Percentiles rank a stretch among this genome's conserved stretches.
Conservation (phyloP, 345 rosid species). For the Melastoma malabathricum region DNA sequence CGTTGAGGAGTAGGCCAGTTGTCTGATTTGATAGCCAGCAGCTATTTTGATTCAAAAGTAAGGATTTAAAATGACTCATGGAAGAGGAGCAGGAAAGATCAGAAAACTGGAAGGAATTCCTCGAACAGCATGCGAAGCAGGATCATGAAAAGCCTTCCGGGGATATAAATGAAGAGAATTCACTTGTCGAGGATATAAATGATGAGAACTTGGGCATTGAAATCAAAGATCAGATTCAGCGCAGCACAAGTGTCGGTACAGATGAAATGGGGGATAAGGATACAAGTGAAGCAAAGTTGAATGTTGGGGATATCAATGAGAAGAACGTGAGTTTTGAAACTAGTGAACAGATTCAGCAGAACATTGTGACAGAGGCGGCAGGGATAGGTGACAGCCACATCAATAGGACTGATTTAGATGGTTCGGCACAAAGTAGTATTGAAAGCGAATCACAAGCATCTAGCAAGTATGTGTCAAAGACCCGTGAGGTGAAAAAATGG, state of each 20-base stretch:
- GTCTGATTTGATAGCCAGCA: too few relatives aligned
- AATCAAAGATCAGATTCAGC: too few relatives aligned
- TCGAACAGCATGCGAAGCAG: slow-evolving; percentile 31
- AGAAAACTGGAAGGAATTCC: slow-evolving; percentile 56
- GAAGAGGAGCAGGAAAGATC: slow-evolving; percentile 88
- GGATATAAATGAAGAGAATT: slow-evolving; percentile 13
- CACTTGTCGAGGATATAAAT: slow-evolving; percentile 10
- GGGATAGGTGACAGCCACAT: slow-evolving; percentile 16
- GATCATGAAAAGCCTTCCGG: slow-evolving; percentile 14
- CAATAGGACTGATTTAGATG: slow-evolving; percentile 17
- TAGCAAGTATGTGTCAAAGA: slow-evolving; percentile 21
- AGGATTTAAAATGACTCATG: slow-evolving; percentile 18
- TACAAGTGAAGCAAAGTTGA: slow-evolving; percentile 1
- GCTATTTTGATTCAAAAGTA: neutral
- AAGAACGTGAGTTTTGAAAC: slow-evolving; percentile 15
- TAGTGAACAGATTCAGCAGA: neutral
- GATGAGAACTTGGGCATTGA: too few relatives aligned
- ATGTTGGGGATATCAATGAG: slow-evolving; percentile 4
- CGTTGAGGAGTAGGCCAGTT: too few relatives aligned
- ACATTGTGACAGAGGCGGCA: slow-evolving; percentile 14
- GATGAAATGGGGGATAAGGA: slow-evolving; percentile 24
- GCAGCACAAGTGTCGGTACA: neutral
- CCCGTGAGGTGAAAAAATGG: slow-evolving; percentile 35
- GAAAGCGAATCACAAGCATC: slow-evolving; percentile 20
- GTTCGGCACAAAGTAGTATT: slow-evolving; percentile 14